Evolutionary conservation across 129 eudicot genomes (phyloP), one percentile per base, ranked within the genome.

Genomic region (Logfia minima): DNA sequence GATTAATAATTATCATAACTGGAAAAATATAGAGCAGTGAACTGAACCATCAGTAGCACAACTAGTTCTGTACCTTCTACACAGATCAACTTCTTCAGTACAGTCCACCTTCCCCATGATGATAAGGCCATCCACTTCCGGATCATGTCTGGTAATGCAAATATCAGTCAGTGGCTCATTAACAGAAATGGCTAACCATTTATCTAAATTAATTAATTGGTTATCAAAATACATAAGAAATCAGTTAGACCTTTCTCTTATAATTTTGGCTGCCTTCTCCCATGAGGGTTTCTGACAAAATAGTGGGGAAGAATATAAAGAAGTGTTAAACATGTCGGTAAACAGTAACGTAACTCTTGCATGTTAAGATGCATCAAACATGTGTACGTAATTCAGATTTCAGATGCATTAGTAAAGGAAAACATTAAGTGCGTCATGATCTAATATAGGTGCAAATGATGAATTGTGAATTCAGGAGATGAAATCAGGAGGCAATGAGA

Each of bases 251-350:
- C 95, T 91, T 83, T 91, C 92, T 89, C 88, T 85, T 3, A 90
- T 86, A 75, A 89, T 91, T 73, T 80, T 86, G 83, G 99, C 99
- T 65, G 99, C 93, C 84, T 91, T 94, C 87, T 94, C 99, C 99
- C 99, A 94, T 62, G 99, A 86, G 79, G 96, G 97, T 94, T 88
- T 91, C 99, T 94, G 89, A 65, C 70, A 88, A 17, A 68, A 60
- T 84, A 51, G 23, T 18, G 59, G 32, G 9, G 29, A 78, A 43
- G 28, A 60, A 37, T 53, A 66, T 43, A 68, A 37, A 56, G 8
- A 55, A 31, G 76, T 23, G 66, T 80, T 61, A 68, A 13, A 77
- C 5, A 67, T 14, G 59, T 26, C 18, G 19, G 34, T 16, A 19
- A 32, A 48, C 9, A 17, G 64, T 52, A 55, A 59, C 26, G 13